Conservation (phyloP, 805 yeast genomes). For the Peterozyma xylosa region DNA sequence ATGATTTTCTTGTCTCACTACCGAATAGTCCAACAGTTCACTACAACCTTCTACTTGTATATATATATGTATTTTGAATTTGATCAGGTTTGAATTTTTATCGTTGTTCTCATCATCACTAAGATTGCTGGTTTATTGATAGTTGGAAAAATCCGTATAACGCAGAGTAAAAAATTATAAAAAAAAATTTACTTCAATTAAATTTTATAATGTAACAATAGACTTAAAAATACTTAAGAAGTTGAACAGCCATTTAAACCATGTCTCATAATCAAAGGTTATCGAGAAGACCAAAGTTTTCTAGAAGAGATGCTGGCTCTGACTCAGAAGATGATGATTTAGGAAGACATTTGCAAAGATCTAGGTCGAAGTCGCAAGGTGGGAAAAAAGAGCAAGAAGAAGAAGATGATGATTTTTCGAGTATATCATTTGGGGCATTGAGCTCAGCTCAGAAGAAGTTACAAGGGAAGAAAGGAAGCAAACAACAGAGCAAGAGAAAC, state of each 20-base stretch:
- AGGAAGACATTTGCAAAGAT: not conserved
- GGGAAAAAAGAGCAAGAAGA: conserved; percentile 22
- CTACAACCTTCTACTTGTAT: too few species aligned
- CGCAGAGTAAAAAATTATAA: not conserved
- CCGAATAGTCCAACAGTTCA: too few species aligned
- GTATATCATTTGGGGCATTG: conserved; percentile 59
- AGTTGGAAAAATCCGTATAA: not conserved
- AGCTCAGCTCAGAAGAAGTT: conserved; percentile 50
- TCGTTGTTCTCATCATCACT: too few species aligned
- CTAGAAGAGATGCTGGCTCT: conserved; percentile 6
- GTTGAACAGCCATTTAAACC: not conserved
- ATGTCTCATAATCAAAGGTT: not conserved
- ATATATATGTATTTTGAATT: too few species aligned
- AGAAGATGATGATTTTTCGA: conserved; percentile 39
- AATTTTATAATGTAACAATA: not conserved
- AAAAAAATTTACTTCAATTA: not conserved
- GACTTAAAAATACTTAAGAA: not conserved
- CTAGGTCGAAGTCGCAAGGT: not conserved
- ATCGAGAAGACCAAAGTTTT: conserved; percentile 15
- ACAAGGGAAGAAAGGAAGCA: conserved; percentile 9
- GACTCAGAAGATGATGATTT: conserved; percentile 7
- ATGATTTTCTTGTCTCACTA: too few species aligned
- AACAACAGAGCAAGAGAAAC: conserved; percentile 7
- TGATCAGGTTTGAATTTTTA: too few species aligned
- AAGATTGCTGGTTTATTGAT: not conserved